Percentiles rank a stretch among this genome's conserved stretches.
Conservation (phyloP, 495 filamentous ascomycete genomes). For the Lasiosphaeria ovina region DNA sequence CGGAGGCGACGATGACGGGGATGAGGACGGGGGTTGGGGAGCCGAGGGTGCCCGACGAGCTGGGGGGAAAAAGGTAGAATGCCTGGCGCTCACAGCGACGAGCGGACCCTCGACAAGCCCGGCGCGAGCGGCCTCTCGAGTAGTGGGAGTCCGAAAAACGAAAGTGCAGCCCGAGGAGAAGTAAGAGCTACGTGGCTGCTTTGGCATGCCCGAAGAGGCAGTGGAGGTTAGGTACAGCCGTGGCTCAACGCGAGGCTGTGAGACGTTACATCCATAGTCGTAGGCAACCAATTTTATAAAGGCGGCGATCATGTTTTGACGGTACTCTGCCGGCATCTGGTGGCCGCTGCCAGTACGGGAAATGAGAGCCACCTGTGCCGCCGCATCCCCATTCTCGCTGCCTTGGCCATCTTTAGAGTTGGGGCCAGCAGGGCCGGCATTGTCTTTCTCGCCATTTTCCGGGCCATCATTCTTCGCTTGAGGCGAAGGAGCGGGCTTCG, state of each 20-base stretch:
- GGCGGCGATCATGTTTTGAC: constrained; percentile 64
- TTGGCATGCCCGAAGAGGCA: constrained; percentile 43
- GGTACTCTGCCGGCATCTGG: constrained; percentile 74
- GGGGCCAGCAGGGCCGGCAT: constrained; percentile 20
- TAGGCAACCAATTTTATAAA: constrained; percentile 79
- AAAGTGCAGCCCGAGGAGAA: constrained; percentile 53
- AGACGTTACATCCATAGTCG: constrained; percentile 74
- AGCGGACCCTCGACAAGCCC: constrained; percentile 77
- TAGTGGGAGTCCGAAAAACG: constrained; percentile 65
- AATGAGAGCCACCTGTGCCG: constrained; percentile 9
- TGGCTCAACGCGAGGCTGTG: constrained; percentile 60
- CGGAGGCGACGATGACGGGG: not conserved
- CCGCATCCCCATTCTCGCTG: constrained; percentile 8
- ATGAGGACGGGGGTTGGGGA: not conserved
- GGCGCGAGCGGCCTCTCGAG: constrained; percentile 64
- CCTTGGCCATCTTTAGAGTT: constrained; percentile 17
- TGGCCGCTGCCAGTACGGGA: constrained; percentile 59
- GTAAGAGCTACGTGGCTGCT: constrained; percentile 41
- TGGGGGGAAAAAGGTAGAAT: constrained; percentile 48
- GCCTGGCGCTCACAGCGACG: constrained; percentile 58
- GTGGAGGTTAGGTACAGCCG: constrained; percentile 56
- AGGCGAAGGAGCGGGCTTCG: constrained; percentile 26
- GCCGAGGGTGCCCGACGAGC: constrained; percentile 14
- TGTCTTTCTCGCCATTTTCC: constrained; percentile 9
- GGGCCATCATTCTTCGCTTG: constrained; percentile 27